These are phyloP conservation scores for Alternaria brassicae DNA, from an alignment of 2,329 filamentous ascomycete genomes.

Conservation along the genomic window DNA sequence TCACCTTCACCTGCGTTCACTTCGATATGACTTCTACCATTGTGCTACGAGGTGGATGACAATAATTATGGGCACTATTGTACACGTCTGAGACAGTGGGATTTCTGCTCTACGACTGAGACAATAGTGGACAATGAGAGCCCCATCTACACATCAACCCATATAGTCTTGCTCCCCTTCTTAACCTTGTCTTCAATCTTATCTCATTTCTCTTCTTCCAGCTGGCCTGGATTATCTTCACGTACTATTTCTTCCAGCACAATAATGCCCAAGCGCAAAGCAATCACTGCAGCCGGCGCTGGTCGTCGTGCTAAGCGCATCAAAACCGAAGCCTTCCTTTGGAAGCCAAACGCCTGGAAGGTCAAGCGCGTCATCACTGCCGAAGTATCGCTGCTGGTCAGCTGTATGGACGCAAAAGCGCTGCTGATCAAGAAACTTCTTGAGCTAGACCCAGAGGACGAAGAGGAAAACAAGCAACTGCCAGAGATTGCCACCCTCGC, in stretches of 20 bases:
- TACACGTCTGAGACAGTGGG: not conserved
- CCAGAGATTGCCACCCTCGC: conserved; percentile 21
- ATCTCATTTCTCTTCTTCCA: not conserved
- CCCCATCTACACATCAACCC: not conserved
- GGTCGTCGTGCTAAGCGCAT: not conserved
- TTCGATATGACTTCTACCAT: not conserved
- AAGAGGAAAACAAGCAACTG: conserved; percentile 10
- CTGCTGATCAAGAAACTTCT: conserved; percentile 31
- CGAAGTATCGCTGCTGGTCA: conserved; percentile 10
- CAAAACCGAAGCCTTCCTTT: conserved; percentile 5
- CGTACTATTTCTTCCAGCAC: not conserved
- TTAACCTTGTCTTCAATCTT: not conserved
- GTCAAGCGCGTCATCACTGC: not conserved
- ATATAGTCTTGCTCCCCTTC: not conserved
- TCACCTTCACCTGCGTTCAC: not conserved
- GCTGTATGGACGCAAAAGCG: conserved; percentile 4
- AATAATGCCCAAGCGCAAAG: conserved; percentile 13
- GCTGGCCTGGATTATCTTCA: not conserved
- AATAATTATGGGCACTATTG: not conserved
- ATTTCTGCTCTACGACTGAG: not conserved
- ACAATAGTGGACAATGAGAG: not conserved
- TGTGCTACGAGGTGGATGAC: not conserved
- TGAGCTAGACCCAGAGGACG: not conserved
- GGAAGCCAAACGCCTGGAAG: conserved; percentile 15
- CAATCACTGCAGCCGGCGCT: not conserved